A percentile compares a stretch with the other conserved stretches of the same genome.
These are phyloP conservation scores for Teunomyces panamensis DNA, from an alignment of 805 yeast genomes.

Conservation along the genomic window DNA sequence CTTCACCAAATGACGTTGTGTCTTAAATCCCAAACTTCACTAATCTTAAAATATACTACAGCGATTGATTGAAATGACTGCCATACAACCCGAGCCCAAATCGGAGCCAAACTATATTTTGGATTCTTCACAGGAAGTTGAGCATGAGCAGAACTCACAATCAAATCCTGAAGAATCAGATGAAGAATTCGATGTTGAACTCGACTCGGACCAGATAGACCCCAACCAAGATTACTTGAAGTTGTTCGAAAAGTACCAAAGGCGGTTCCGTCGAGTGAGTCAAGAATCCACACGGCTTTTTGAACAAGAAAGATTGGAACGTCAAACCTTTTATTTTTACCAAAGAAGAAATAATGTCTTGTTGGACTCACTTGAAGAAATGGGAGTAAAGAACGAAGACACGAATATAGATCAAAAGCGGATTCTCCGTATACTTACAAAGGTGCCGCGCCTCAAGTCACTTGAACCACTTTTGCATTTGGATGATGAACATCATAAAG, in stretches of 20 bases:
- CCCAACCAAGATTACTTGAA: constrained; percentile 20
- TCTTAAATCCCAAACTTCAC: neutral
- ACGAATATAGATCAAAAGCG: constrained; percentile 6
- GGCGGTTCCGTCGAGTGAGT: constrained; percentile 21
- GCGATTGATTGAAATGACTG: neutral
- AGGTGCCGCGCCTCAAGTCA: constrained; percentile 6
- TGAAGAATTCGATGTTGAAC: constrained; percentile 5
- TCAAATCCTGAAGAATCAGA: constrained; percentile 7
- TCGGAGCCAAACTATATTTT: neutral
- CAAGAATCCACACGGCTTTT: constrained; percentile 24
- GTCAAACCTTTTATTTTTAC: constrained; percentile 32
- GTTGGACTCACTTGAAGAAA: constrained; percentile 24
- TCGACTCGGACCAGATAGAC: constrained; percentile 1
- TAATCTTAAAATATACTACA: neutral
- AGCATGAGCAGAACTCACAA: constrained; percentile 2
- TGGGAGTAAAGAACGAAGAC: constrained; percentile 9
- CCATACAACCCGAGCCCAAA: neutral
- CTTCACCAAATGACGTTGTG: neutral
- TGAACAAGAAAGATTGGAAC: constrained; percentile 30
- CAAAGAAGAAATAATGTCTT: constrained; percentile 38
- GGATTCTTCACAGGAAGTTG: neutral
- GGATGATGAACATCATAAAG: neutral
- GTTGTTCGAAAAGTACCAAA: constrained; percentile 26
- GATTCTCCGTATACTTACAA: constrained; percentile 11
- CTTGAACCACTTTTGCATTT: constrained; percentile 1